Percentiles rank a stretch among this genome's conserved stretches.
Conservation (phyloP, 257 asterid genomes). For the Nicotiana attenuata region DNA sequence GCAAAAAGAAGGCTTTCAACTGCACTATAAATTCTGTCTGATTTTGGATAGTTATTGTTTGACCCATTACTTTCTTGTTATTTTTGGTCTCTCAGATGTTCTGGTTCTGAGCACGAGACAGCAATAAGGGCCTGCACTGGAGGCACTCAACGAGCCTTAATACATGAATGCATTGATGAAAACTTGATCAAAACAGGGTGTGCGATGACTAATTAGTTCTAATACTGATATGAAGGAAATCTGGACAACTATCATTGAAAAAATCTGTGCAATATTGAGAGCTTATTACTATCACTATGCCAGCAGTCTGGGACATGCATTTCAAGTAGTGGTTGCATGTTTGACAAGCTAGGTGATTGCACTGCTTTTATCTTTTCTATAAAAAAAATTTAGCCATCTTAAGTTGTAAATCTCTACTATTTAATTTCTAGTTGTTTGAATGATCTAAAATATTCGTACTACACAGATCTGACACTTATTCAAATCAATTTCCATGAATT, state of each 20-base stretch:
- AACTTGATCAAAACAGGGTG: conserved; percentile 67
- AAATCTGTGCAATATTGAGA: conserved; percentile 73
- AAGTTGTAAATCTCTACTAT: conserved; percentile 6
- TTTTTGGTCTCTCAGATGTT: conserved; percentile 46
- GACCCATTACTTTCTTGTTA: neutral
- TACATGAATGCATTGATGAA: conserved; percentile 71
- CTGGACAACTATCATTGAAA: conserved; percentile 69
- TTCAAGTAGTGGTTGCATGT: conserved; percentile 76
- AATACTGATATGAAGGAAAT: conserved; percentile 42
- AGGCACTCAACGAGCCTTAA: conserved; percentile 70
- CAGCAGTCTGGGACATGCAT: conserved; percentile 79
- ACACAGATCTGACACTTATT: neutral
- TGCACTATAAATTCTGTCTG: neutral
- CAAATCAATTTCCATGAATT: neutral
- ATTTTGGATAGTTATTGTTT: neutral
- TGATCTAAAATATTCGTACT: neutral
- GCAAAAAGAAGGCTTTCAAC: neutral
- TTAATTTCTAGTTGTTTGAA: neutral
- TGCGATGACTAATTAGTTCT: conserved; percentile 40
- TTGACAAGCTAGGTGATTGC: conserved; percentile 75
- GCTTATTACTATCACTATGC: conserved; percentile 76
- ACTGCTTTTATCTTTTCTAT: conserved; percentile 7
- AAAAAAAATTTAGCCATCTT: neutral
- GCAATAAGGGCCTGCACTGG: conserved; percentile 66
- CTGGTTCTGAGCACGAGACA: conserved; percentile 86